phyloP scores from a whole-genome alignment of 805 yeast genomes.

The Wickerhamiella brachini region DNA sequence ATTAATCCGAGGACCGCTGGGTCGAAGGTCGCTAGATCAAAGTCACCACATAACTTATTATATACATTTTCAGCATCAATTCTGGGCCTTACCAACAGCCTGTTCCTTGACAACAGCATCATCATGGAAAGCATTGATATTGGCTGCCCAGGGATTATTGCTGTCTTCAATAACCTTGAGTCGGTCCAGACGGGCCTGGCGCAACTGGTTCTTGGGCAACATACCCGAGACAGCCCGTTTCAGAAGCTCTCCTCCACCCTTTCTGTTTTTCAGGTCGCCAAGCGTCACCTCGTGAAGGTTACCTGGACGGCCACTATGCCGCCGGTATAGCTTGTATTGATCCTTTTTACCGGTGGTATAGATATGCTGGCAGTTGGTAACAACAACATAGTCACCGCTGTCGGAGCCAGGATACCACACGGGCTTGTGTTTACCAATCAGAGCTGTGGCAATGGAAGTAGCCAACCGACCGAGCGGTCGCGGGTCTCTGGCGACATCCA shows the following conservation, averaged over 20 bases:
- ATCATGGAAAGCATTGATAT: constrained; percentile 75
- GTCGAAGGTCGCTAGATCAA: no score
- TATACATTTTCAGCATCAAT: no score
- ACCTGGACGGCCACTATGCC: constrained; percentile 85
- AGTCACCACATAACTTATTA: not conserved
- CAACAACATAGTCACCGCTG: constrained; percentile 94
- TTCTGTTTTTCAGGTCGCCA: constrained; percentile 58
- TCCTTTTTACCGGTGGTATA: constrained; percentile 79
- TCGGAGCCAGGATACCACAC: constrained; percentile 60
- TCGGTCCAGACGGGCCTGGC: constrained; percentile 68
- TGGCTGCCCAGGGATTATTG: constrained; percentile 73
- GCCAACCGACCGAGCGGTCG: constrained; percentile 91
- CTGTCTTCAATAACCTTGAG: constrained; percentile 79
- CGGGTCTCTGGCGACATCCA: constrained; percentile 71
- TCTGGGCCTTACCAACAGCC: no score
- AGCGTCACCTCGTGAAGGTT: constrained; percentile 70
- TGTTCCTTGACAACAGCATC: constrained; percentile 30
- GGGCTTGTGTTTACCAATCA: constrained; percentile 98
- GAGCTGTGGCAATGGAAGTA: constrained; percentile 67
- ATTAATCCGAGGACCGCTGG: no score
- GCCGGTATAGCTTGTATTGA: constrained; percentile 69
- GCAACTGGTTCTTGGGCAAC: constrained; percentile 83
- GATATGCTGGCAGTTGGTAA: constrained; percentile 75
- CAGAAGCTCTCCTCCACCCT: constrained; percentile 80
- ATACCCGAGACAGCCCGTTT: constrained; percentile 85